Base-by-base conservation (phyloP, 305 asterid species). In the Withania somnifera region DNA sequence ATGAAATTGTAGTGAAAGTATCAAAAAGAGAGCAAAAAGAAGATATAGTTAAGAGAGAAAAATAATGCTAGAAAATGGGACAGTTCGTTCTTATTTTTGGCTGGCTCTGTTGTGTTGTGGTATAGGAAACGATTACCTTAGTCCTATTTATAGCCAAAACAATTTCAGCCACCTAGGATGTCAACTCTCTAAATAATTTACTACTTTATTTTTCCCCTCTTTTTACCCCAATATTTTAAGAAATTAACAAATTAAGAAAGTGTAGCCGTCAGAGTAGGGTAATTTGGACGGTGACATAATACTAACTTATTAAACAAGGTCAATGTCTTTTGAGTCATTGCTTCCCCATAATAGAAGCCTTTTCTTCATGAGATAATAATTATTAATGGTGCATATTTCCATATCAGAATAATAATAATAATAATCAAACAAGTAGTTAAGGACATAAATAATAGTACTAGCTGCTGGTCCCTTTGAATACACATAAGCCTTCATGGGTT, bases 201-300 rank as follows among this genome's bases (percentile, higher is more conserved):
- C 20, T 40, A 69, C 11, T 22, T 7, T 42, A 11, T 42, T 38
- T 68, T 22, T 15, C 19, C n/a, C n/a, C n/a, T 45, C 24, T 13
- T 42, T 71, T 71, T 13, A 6, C 4, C 4, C 8, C 14, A 24
- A 69, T 1, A 45, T 69, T 22, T 22, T 19, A 58, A 58, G 6
- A 11, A 15, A 1, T 7, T 56, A 45, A 28, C 52, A 71, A 69
- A 38, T 11, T 57, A 79, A 77, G 11, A 77, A 78, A 60, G 80
- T 58, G 87, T 81, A 87, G 87, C 87, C 84, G 82, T 87, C 87
- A 78, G 86, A 83, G 87, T 82, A 82, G 82, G 83, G 87, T 86
- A 81, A 36, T 7, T 76, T 84, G 98, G 97, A 85, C 92, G 97
- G 94, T 89, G 90, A 87, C 84, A 86, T 22, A 77, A 61, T 66